Conservation (phyloP, 163 green algal genomes). For the Prototheca stagnorum region DNA sequence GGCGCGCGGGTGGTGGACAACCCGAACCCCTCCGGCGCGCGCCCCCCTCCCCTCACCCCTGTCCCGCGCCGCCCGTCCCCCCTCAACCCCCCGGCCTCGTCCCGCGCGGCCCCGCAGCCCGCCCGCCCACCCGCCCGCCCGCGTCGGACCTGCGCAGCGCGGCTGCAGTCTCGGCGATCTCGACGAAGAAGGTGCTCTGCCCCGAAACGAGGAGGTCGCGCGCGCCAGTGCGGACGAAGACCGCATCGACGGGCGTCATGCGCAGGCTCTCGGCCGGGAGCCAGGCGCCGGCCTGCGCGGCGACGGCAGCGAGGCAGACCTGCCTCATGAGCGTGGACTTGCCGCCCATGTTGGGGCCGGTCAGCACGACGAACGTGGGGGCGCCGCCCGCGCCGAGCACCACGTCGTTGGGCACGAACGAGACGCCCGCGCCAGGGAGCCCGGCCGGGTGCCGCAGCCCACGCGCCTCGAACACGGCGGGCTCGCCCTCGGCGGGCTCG, state of each 20-base stretch:
- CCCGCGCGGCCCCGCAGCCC: no score
- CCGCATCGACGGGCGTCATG: conserved; percentile 61
- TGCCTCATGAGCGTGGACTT: conserved; percentile 71
- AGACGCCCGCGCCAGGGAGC: conserved; percentile 15
- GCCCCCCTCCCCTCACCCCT: no score
- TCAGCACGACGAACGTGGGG: conserved; percentile 39
- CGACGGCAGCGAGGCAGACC: conserved; percentile 57
- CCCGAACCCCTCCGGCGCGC: no score
- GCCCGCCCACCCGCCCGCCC: no score
- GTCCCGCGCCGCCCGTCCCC: no score
- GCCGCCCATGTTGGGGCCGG: conserved; percentile 87
- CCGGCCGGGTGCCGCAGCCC: conserved; percentile 63
- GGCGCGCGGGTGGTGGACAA: no score
- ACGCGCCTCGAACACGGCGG: conserved; percentile 46
- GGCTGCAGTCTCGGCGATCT: conserved; percentile 52
- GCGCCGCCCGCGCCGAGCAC: conserved; percentile 34
- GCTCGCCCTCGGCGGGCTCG: conserved; percentile 2
- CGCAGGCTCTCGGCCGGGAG: conserved; percentile 50
- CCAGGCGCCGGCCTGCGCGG: conserved; percentile 73
- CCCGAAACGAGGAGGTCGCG: conserved; percentile 56
- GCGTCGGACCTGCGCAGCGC: no score
- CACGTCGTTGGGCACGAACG: conserved; percentile 93
- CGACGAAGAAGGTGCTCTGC: conserved; percentile 74
- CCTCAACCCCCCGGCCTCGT: no score
- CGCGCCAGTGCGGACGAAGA: conserved; percentile 82